Percentiles rank a stretch among this genome's conserved stretches.
phyloP scores from a whole-genome alignment of 352 stramenopile species.

The Salisapilia sapeloensis region DNA sequence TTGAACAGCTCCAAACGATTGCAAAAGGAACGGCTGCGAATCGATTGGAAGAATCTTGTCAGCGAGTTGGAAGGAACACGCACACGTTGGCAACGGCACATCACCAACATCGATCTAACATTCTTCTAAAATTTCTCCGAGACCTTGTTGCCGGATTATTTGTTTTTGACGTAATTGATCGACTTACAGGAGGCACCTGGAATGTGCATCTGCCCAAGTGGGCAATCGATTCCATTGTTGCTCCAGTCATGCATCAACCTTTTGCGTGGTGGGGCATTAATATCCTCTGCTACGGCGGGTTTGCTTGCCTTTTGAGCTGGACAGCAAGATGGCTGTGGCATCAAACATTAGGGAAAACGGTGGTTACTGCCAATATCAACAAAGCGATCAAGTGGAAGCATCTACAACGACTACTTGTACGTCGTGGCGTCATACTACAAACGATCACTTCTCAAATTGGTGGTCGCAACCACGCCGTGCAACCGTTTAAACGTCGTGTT shows the following conservation, averaged over 20 bases:
- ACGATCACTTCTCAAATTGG: too few relatives aligned
- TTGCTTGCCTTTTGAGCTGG: conserved; percentile 24
- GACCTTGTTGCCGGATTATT: conserved; percentile 86
- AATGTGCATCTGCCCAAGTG: conserved; percentile 78
- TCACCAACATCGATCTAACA: conserved; percentile 36
- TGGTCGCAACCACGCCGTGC: conserved; percentile 21
- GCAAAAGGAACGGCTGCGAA: conserved; percentile 80
- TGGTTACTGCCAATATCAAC: conserved; percentile 61
- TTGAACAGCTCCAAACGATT: conserved; percentile 91
- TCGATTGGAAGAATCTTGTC: conserved; percentile 79
- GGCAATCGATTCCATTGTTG: conserved; percentile 20
- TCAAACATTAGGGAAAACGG: conserved; percentile 72
- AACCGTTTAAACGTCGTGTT: conserved; percentile 73
- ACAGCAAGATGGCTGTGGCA: conserved; percentile 26
- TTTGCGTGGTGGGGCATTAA: conserved; percentile 84
- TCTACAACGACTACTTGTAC: conserved; percentile 15
- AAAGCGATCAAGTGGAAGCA: conserved; percentile 13
- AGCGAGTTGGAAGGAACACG: conserved; percentile 81
- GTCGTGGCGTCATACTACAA: conserved; percentile 44
- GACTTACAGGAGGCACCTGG: conserved; percentile 85
- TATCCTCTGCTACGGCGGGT: conserved; percentile 59
- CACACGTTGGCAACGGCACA: conserved; percentile 64
- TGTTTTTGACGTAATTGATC: conserved; percentile 90
- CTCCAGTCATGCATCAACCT: conserved; percentile 25
- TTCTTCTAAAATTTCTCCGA: conserved; percentile 82